Evolutionary conservation across 176 grass and related monocot species (phyloP).

Genomic region (Puya raimondii): DNA sequence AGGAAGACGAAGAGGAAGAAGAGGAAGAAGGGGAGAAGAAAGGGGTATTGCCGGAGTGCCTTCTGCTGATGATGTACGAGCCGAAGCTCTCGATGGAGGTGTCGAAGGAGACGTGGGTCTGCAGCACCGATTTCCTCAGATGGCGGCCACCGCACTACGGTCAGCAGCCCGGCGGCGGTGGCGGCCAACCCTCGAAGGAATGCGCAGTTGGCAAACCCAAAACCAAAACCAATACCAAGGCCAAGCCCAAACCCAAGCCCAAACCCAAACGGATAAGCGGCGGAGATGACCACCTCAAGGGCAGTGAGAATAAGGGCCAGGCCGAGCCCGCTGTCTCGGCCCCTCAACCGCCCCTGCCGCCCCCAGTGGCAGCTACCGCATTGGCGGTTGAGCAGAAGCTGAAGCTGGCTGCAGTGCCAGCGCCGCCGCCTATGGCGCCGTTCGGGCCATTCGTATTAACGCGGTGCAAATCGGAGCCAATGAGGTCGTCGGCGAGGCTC

Average conservation of each 20-base stretch:
- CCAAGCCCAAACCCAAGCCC: conserved; percentile 16
- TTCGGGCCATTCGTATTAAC: conserved; percentile 79
- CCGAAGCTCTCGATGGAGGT: conserved; percentile 99
- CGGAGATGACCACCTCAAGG: conserved; percentile 2
- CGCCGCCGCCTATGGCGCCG: not conserved
- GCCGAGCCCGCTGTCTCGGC: not conserved
- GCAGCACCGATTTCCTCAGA: conserved; percentile 77
- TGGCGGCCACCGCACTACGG: conserved; percentile 31
- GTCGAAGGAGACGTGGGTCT: conserved; percentile 96
- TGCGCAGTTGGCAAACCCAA: not conserved
- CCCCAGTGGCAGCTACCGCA: not conserved
- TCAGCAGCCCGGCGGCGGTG: no score
- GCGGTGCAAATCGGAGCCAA: conserved; percentile 86
- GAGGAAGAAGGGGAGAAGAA: conserved; percentile 46
- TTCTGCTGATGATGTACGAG: conserved; percentile 96
- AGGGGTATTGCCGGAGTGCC: conserved; percentile 69
- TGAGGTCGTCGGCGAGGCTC: conserved; percentile 58
- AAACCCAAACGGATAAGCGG: conserved; percentile 21
- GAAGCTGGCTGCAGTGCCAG: conserved; percentile 27
- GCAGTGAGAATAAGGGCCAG: conserved; percentile 16
- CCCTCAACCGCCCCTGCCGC: not conserved
- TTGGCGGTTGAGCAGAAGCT: conserved; percentile 42
- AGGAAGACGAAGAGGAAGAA: conserved; percentile 18
- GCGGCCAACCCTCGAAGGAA: not conserved
- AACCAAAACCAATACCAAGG: conserved; percentile 31